phyloP scores from a whole-genome alignment of 140 eudicot genomes.

The Senecio squalidus region DNA sequence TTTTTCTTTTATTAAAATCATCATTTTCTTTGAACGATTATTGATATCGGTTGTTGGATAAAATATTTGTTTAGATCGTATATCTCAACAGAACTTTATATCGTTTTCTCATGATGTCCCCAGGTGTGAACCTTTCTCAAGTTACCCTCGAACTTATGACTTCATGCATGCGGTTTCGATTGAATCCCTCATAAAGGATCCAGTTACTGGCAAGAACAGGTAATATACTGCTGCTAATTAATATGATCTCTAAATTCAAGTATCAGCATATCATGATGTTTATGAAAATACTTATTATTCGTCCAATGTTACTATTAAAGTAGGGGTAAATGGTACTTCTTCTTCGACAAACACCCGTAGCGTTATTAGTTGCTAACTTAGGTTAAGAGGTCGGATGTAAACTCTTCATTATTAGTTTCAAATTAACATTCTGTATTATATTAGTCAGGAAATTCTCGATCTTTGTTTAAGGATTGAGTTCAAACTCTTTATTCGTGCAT shows the following conservation, averaged over 20 bases:
- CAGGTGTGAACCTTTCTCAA: constrained; percentile 99
- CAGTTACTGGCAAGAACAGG: constrained; percentile 74
- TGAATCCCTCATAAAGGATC: constrained; percentile 75
- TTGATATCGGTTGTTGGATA: constrained; percentile 9
- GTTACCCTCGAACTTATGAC: constrained; percentile 97
- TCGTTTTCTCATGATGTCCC: constrained; percentile 3
- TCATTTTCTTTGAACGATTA: too few relatives aligned
- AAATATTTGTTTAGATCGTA: background rate
- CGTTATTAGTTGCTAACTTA: too few relatives aligned
- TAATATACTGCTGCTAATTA: constrained; percentile 20
- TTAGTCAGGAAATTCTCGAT: too few relatives aligned
- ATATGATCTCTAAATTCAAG: background rate
- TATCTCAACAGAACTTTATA: background rate
- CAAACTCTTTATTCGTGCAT: too few relatives aligned
- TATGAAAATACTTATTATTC: constrained; percentile 1
- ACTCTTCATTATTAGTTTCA: too few relatives aligned
- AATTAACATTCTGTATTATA: too few relatives aligned
- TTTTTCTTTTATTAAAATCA: background rate
- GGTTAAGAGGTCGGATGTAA: too few relatives aligned
- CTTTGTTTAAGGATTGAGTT: too few relatives aligned
- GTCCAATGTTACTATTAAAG: background rate
- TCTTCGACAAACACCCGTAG: too few relatives aligned
- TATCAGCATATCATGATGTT: background rate
- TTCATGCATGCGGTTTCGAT: constrained; percentile 68
- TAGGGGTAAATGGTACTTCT: background rate